Base-by-base conservation (phyloP, 805 yeast genomes). In the Kluyveromyces starmeri region DNA sequence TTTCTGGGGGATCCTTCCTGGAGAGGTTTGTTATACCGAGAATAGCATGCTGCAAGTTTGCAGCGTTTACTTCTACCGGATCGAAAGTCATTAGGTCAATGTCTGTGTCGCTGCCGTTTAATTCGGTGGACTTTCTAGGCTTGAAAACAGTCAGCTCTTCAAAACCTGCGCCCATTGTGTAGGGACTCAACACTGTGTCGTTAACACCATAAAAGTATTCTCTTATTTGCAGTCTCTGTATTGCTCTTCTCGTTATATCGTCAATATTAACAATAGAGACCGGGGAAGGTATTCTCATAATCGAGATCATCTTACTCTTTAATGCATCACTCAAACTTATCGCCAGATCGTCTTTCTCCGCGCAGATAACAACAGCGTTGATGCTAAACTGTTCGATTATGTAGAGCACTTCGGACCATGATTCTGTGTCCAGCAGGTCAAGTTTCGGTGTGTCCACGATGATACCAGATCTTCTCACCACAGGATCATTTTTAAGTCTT, bases 181-280 rank as follows among this genome's bases (percentile, higher is more conserved):
- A 88, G 2, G 99, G 97, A 13, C 94, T 79, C 35, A 92, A 65
- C 4, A 77, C 73, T 4, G 74, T 69, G 28, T 68, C 68, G 13
- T 68, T 59, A 5, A 71, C 71, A 2, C 98, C 98, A 51, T 92
- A 85, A 49, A 92, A 92, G 56, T 92, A 92, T 50, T 88, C 94
- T 51, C 76, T 75, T 35, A 89, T 85, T 4, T 79, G 65, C 27
- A 73, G 68, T 47, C 86, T 84, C 55, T 89, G 97, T 15, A 70
- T 35, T 23, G 78, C 73, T 49, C 97, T 68, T 23, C 68, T 64
- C 51, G 66, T 85, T 9, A 72, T 64, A 35, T 78, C 89, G 39
- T 81, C 89, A 19, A 72, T 67, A 20, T 82, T 83, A 7, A 81
- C 81, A 20, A 78, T 77, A 2, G 96, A 96, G 29, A 81, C 80